phyloP scores from a whole-genome alignment of 73 alveolate species.

The Uronychia binucleata region DNA sequence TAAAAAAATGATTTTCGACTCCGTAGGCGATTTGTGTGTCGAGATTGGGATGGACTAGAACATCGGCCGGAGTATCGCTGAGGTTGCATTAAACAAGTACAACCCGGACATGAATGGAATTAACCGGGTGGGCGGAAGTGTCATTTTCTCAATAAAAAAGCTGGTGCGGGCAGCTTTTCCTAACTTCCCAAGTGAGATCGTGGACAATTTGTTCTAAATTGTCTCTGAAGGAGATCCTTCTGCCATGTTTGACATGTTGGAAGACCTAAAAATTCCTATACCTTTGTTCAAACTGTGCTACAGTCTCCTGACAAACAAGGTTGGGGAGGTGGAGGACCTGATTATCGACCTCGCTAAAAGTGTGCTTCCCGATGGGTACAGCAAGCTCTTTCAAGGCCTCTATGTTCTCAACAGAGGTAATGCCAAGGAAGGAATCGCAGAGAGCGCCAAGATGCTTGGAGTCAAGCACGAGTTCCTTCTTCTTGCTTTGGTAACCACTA shows the following conservation, averaged over 20 bases:
- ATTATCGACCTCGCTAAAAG: too few relatives aligned
- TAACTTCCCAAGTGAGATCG: not conserved
- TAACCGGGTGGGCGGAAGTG: not conserved
- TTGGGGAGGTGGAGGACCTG: too few relatives aligned
- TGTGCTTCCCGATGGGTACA: conserved; percentile 3
- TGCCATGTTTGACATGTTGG: too few relatives aligned
- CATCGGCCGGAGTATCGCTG: not conserved
- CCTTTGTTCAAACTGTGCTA: too few relatives aligned
- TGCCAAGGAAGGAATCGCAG: not conserved
- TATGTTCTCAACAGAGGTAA: conserved; percentile 7
- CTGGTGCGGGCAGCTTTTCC: not conserved
- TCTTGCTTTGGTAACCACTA: not conserved
- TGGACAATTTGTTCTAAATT: not conserved
- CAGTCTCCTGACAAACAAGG: too few relatives aligned
- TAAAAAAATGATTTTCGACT: not conserved
- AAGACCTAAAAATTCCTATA: too few relatives aligned
- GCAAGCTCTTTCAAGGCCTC: not conserved
- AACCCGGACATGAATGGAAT: conserved; percentile 6
- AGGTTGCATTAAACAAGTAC: conserved; percentile 14
- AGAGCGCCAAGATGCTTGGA: conserved; percentile 1
- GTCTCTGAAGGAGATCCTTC: conserved; percentile 22
- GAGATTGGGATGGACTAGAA: not conserved
- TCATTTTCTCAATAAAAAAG: conserved; percentile 10
- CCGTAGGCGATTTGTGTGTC: not conserved
- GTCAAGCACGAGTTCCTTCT: conserved; percentile 1